These are phyloP conservation scores for Nicotiana obtusifolia DNA, from an alignment of 257 asterid species.

Conservation along the genomic window DNA sequence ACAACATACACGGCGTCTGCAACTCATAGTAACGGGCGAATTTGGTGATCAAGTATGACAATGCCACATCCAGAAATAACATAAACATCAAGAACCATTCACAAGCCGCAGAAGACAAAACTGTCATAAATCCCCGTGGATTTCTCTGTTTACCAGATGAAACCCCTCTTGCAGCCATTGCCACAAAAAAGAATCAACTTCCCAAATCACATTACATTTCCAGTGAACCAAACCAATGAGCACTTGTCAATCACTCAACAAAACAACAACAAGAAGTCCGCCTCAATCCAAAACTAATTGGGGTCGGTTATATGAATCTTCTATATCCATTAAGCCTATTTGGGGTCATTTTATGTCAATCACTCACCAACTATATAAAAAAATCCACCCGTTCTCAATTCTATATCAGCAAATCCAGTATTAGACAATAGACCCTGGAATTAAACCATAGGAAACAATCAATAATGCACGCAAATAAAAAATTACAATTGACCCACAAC, in stretches of 20 bases:
- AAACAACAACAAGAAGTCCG: not conserved
- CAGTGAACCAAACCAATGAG: constrained; percentile 21
- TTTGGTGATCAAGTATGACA: constrained; percentile 45
- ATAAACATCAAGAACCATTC: constrained; percentile 81
- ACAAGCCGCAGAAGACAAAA: constrained; percentile 75
- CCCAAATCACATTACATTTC: constrained; percentile 31
- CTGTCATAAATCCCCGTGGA: constrained; percentile 38
- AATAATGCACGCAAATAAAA: not conserved
- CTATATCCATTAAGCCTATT: not conserved
- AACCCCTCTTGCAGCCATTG: constrained; percentile 46
- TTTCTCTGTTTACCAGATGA: constrained; percentile 33
- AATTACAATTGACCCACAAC: not conserved
- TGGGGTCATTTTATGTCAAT: not conserved
- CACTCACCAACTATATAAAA: not conserved
- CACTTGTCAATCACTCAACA: constrained; percentile 21
- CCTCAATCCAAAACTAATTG: not conserved
- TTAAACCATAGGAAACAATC: not conserved
- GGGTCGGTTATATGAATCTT: not conserved
- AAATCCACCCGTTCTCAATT: not conserved
- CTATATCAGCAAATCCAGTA: not conserved
- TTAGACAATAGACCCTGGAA: not conserved
- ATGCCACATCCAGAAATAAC: constrained; percentile 54
- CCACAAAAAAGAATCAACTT: constrained; percentile 14
- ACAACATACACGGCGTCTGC: constrained; percentile 58
- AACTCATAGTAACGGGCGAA: constrained; percentile 61